Evolutionary conservation across 2,329 filamentous ascomycete genomes (phyloP), one percentile per base, ranked within the genome.

Genomic region (Niveomyces coronatus): DNA sequence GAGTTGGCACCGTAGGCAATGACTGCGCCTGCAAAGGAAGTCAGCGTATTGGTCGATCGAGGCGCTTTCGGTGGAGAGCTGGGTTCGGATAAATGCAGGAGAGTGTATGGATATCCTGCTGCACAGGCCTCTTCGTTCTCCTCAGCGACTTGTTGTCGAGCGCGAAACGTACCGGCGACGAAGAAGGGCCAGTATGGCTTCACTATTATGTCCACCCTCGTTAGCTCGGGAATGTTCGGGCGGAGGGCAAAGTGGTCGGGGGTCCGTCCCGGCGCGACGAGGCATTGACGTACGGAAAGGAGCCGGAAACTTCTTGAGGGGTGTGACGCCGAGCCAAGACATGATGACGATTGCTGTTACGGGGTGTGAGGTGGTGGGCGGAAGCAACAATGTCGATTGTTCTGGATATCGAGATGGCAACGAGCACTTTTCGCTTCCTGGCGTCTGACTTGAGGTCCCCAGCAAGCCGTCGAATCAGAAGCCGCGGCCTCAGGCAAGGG

Each of bases 171-270:
- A 94, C 89, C 87, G 62, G 89, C 89, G 65, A 75, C 73, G 74
- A 88, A 91, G 78, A 96, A 96, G 53, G 89, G 89, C 63, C 77
- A 79, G 80, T 93, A 80, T 54, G 89, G 87, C 74, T 77, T 76
- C 70, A 85, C 89, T 96, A 60, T 62, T 57, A 31, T 43, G 31
- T 15, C 24, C 46, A 31, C 41, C 48, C 40, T 42, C 40, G 42
- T 52, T 42, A 44, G 42, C 27, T 41, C 35, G 33, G 36, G 18
- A 35, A 33, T 11, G 24, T 37, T 37, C 24, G 32, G 31, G 39
- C 18, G 37, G 13, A 4, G 28, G 28, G 13, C 11, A 18, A 18
- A 31, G 17, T 30, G 11, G 23, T 18, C 4, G 31, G 30, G 27
- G 17, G 36, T 18, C 23, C 15, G 23, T 13, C 22, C 37, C n/a